Evolutionary conservation across 805 yeast species (phyloP), one percentile per base, ranked within the genome.

Genomic region (Candida coleopterorum): DNA sequence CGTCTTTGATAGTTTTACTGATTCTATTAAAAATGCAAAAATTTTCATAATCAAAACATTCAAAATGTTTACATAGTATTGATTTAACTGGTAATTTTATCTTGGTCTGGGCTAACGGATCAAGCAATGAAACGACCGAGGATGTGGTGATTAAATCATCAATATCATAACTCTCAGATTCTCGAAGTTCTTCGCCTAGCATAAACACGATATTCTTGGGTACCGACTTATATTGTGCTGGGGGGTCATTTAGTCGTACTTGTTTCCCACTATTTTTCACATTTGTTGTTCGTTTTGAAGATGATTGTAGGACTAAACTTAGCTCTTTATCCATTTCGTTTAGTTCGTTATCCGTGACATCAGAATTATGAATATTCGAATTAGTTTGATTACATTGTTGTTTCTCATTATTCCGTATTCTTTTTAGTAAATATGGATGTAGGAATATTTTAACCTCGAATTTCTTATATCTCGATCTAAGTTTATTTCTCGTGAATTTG

Each of bases 11-110:
- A 2, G 59, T 43, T 2, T 45, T 44, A 10, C 64, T 56, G 4
- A 68, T 53, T 20, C 52, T 59, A 42, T 65, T 60, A 42, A 64
- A 64, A 12, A 54, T 37, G 44, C 72, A 68, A 37, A 68, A 68
- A 26, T 49, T 63, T 9, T 64, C 64, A 35, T 57, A 63, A 39
- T 68, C 73, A 47, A 68, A 68, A 46, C 72, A 67, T 49, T 64
- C 72, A 42, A 67, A 65, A 42, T 68, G 73, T 21, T 45, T 44
- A 43, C 73, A 68, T 1, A 41, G 38, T 7, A 46, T 41, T 5
- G 71, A 56, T 46, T 65, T 68, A 8, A 68, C 62, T 2, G 73
- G 73, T 7, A 68, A 48, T 27, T 47, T 42, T 25, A 68, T 67
- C 37, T 55, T 63, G 24, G 62, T 55, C 17, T 62, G 64, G 20